A percentile compares a stretch with the other conserved stretches of the same genome.
These are phyloP conservation scores for Jamesozyma jinghongensis DNA, from an alignment of 805 yeast species.

Conservation along the genomic window DNA sequence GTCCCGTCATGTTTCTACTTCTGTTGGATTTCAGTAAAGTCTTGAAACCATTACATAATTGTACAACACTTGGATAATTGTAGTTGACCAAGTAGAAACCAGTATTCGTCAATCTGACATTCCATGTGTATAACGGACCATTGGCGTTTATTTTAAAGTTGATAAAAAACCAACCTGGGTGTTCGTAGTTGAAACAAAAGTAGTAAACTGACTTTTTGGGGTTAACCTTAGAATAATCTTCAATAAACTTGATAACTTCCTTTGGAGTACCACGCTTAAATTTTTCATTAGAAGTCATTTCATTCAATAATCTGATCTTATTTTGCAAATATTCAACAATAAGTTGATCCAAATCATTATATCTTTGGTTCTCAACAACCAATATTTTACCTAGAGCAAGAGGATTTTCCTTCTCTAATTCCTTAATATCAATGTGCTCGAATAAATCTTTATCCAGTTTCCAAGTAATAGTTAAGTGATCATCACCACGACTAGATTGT, in stretches of 20 bases:
- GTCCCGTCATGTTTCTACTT: constrained; percentile 10
- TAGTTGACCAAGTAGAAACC: constrained; percentile 76
- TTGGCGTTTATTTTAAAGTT: constrained; percentile 73
- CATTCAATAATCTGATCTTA: constrained; percentile 72
- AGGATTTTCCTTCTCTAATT: constrained; percentile 58
- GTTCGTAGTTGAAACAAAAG: constrained; percentile 79
- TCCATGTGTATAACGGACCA: constrained; percentile 72
- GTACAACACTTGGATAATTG: constrained; percentile 80
- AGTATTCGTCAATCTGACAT: constrained; percentile 79
- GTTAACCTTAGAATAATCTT: constrained; percentile 82
- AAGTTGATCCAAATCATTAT: constrained; percentile 87
- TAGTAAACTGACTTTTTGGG: constrained; percentile 85
- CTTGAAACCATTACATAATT: constrained; percentile 92
- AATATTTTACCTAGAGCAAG: constrained; percentile 48
- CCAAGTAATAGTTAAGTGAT: constrained; percentile 91
- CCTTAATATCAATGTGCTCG: constrained; percentile 85
- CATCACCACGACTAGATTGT: constrained; percentile 85
- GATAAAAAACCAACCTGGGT: constrained; percentile 89
- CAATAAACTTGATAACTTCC: constrained; percentile 80
- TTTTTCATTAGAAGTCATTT: constrained; percentile 79
- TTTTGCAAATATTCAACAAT: constrained; percentile 81
- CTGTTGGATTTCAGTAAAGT: constrained; percentile 37
- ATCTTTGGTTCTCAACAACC: constrained; percentile 59
- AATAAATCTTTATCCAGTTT: constrained; percentile 84
- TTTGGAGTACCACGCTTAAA: constrained; percentile 67